phyloP scores from a whole-genome alignment of 1,284 basidiomycete genomes.

The Phenoliferia sp. region DNA sequence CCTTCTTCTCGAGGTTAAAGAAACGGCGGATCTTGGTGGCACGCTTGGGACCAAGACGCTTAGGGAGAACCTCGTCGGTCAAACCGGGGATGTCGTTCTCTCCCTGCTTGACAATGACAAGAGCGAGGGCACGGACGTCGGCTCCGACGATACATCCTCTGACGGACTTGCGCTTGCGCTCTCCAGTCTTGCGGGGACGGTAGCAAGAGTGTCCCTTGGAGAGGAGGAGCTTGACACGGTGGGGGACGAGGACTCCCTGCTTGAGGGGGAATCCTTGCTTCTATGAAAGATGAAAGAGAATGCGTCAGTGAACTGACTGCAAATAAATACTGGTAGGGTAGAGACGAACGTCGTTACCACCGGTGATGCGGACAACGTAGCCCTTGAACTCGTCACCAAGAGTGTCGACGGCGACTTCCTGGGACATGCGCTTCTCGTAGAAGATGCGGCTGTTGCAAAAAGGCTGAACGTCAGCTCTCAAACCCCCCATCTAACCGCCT shows the following conservation, averaged over 20 bases:
- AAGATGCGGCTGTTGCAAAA: constrained; percentile 30
- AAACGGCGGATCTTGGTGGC: constrained; percentile 94
- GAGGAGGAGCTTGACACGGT: constrained; percentile 92
- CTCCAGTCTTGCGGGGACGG: constrained; percentile 84
- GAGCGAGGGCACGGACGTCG: constrained; percentile 91
- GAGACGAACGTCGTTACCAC: constrained; percentile 73
- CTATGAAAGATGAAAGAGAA: constrained; percentile 40
- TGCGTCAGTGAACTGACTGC: neutral
- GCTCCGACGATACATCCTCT: constrained; percentile 95
- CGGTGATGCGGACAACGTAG: constrained; percentile 94
- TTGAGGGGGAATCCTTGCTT: constrained; percentile 83
- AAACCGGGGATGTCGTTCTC: constrained; percentile 86
- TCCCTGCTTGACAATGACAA: constrained; percentile 96
- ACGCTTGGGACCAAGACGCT: constrained; percentile 88
- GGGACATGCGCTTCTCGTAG: constrained; percentile 64
- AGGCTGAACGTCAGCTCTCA: neutral
- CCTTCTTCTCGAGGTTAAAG: constrained; percentile 98
- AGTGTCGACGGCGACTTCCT: constrained; percentile 87
- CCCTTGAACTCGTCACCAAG: constrained; percentile 97
- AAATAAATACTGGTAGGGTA: neutral
- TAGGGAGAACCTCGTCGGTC: constrained; percentile 88
- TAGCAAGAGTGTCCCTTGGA: constrained; percentile 96
- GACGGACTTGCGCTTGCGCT: constrained; percentile 98
- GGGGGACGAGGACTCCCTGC: constrained; percentile 92
- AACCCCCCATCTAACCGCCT: neutral